phyloP scores from a whole-genome alignment of 495 filamentous ascomycete genomes.

The Chaetomium tenue region DNA sequence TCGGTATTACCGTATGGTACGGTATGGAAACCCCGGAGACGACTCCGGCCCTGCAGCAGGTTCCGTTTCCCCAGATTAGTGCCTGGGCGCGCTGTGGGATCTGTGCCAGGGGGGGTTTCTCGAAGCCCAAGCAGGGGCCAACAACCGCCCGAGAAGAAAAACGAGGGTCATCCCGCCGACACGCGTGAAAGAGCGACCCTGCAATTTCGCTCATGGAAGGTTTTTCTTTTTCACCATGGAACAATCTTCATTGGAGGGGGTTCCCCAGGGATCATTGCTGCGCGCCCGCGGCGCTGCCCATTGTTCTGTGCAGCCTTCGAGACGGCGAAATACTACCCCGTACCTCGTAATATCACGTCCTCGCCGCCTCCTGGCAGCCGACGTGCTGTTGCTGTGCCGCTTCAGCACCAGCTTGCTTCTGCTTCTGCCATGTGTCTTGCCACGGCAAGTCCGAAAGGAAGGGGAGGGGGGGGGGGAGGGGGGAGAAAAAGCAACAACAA shows the following conservation, averaged over 20 bases:
- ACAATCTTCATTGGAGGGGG: neutral
- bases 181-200: neutral
- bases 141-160: neutral
- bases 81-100: neutral
- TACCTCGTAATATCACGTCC: neutral
- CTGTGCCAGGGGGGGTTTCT: neutral
- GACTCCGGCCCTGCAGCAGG: neutral
- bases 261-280: neutral
- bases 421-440: too few species aligned
- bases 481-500: too few species aligned
- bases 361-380: neutral
- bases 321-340: constrained; percentile 3
- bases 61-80: neutral
- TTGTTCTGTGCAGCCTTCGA: constrained; percentile 12
- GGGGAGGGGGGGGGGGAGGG: too few species aligned
- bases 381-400: neutral
- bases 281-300: neutral
- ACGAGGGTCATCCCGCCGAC: too few species aligned
- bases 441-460: too few species aligned
- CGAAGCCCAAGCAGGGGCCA: too few species aligned
- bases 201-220: constrained; percentile 5
- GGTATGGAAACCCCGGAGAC: neutral
- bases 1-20: neutral
- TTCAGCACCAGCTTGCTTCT: neutral
- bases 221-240: neutral